A percentile compares a stretch with the other conserved stretches of the same genome.
Conservation (phyloP, 2,329 filamentous ascomycete species). For the Monilinia fructigena region DNA sequence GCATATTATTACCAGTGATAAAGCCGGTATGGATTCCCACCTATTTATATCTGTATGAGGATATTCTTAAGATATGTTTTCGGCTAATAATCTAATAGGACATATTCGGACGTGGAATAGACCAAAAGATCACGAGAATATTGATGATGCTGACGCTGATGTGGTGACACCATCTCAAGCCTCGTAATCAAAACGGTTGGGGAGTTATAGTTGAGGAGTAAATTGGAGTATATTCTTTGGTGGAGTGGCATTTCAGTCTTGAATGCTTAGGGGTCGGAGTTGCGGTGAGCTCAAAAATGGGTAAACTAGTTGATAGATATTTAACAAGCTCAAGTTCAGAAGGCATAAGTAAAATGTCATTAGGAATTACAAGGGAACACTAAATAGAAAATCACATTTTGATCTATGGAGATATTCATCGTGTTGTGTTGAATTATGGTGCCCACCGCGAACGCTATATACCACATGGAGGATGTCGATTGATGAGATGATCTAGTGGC, state of each 20-base stretch:
- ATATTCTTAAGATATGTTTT: neutral
- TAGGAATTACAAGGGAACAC: neutral
- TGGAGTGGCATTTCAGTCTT: neutral
- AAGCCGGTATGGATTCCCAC: slow-evolving; percentile 66
- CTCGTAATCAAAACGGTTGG: neutral
- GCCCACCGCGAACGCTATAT: neutral
- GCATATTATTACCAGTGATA: slow-evolving; percentile 88
- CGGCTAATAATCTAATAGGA: slow-evolving; percentile 23
- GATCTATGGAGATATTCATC: neutral
- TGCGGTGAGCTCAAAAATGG: neutral
- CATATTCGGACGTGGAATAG: slow-evolving; percentile 36
- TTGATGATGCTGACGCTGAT: slow-evolving; percentile 15
- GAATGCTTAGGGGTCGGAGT: slow-evolving; percentile 1
- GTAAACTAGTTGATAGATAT: neutral
- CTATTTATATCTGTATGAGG: neutral
- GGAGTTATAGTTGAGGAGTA: neutral
- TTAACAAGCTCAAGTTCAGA: neutral
- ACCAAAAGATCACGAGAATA: slow-evolving; percentile 28
- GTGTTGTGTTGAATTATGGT: neutral
- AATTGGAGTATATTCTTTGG: neutral
- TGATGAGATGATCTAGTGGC: too few species aligned
- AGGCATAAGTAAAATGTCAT: neutral
- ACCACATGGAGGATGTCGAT: too few species aligned
- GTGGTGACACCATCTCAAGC: slow-evolving; percentile 5
- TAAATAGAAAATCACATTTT: neutral